A percentile compares a stretch with the other conserved stretches of the same genome.
phyloP scores from a whole-genome alignment of 2,329 filamentous ascomycete species.

The Ophiocordyceps camponoti-floridani region DNA sequence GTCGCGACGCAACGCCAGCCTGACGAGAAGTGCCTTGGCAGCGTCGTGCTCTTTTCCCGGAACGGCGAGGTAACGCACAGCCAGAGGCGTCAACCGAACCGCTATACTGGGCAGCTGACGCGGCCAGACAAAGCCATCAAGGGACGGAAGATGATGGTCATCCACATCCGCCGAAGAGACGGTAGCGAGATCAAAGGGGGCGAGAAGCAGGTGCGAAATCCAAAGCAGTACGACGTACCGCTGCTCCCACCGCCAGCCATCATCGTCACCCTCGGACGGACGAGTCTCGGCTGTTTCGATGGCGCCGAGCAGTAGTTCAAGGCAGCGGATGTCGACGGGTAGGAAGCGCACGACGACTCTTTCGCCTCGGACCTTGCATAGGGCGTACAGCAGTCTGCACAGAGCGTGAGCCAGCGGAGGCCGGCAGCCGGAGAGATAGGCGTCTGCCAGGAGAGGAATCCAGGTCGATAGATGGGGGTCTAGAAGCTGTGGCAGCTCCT shows the following conservation, averaged over 20 bases:
- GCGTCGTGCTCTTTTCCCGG: conserved; percentile 81
- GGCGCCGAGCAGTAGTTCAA: conserved; percentile 62
- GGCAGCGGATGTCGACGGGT: conserved; percentile 71
- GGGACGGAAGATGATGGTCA: conserved; percentile 21
- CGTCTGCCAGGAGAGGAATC: conserved; percentile 55
- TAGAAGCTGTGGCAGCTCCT: conserved; percentile 86
- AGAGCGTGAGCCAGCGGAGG: conserved; percentile 47
- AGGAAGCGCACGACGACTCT: conserved; percentile 86
- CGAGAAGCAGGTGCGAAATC: conserved; percentile 66
- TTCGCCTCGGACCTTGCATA: conserved; percentile 87
- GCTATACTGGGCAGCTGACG: conserved; percentile 49
- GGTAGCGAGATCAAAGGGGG: conserved; percentile 77
- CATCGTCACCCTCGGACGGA: conserved; percentile 8
- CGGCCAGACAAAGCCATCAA: conserved; percentile 37
- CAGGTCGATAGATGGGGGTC: conserved; percentile 66
- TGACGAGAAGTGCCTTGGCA: conserved; percentile 65
- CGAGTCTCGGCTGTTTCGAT: conserved; percentile 39
- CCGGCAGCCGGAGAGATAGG: conserved; percentile 50
- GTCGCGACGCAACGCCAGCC: conserved; percentile 67
- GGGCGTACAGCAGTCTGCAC: conserved; percentile 64
- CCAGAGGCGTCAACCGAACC: conserved; percentile 50
- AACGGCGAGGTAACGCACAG: conserved; percentile 50
- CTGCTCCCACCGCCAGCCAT: conserved; percentile 61
- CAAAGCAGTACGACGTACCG: conserved; percentile 76
- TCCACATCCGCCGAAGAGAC: conserved; percentile 50